Evolutionary conservation across 163 green algal species (phyloP).

Genomic region (Scenedesmus sp.): DNA sequence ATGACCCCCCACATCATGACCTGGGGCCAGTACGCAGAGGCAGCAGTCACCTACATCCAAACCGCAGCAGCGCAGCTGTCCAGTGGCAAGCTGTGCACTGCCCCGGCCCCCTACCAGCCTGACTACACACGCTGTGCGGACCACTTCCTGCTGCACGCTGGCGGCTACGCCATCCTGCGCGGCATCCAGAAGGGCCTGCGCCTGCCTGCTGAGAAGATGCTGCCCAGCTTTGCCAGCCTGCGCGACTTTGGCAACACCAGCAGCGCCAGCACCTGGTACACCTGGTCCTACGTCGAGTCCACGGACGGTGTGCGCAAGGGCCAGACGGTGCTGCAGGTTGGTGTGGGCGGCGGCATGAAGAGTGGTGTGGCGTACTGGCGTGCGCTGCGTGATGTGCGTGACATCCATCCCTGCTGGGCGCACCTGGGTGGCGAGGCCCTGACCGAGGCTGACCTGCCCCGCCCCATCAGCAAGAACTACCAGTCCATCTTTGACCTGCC

Average conservation of each 20-base stretch:
- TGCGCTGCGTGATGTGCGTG: constrained; percentile 56
- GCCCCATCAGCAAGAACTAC: constrained; percentile 51
- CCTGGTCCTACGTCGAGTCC: constrained; percentile 67
- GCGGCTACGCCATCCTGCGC: constrained; percentile 73
- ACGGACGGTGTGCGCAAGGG: constrained; percentile 61
- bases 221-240: constrained; percentile 64
- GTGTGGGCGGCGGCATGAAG: constrained; percentile 73
- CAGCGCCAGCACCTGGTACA: constrained; percentile 67
- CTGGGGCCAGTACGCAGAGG: constrained; percentile 67
- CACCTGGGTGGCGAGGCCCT: constrained; percentile 51
- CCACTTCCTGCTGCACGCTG: constrained; percentile 71
- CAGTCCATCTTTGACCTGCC: constrained; percentile 37
- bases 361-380: constrained; percentile 55
- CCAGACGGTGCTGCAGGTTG: constrained; percentile 69
- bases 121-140: constrained; percentile 67
- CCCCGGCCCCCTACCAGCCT: constrained; percentile 50
- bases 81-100: neutral
- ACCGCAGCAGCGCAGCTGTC: neutral
- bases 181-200: constrained; percentile 63
- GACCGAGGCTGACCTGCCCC: constrained; percentile 64
- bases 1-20: constrained; percentile 60
- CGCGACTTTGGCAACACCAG: constrained; percentile 51
- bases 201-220: constrained; percentile 63
- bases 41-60: constrained; percentile 43
- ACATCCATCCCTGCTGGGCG: constrained; percentile 54